Evolutionary conservation across 345 rosid species (phyloP), one percentile per base, ranked within the genome.

Genomic region (Diplotaxis tenuifolia): DNA sequence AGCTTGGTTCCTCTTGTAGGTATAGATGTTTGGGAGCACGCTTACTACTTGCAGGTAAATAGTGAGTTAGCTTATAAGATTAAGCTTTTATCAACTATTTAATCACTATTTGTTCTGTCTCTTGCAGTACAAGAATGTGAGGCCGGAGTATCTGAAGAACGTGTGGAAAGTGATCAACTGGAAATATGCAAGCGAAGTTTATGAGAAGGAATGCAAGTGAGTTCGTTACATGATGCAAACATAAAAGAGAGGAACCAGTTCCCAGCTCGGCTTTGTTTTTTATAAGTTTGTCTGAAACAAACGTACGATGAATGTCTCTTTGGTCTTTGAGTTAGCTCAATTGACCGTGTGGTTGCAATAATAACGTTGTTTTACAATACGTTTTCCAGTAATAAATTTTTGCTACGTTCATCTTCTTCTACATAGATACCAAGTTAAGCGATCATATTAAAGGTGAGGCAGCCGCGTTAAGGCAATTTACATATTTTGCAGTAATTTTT

Each of bases 1-100:
- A 72, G 58, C 71, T 76, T 95, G 73, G 87, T 89, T 79, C 98
- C 98, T 50, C 73, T 95, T 76, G 83, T 95, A 60, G 99, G 99
- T 9, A 80, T 95, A 72, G 97, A 95, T 83, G 99, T 92, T 27
- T 95, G 98, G 99, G 99, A 95, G 85, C 99, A 95, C 79, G 99
- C 98, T 29, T 95, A 95, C 84, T 95, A 95, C 77, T 80, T 95
- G 32, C 99, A 95, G 96, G 99, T 95, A 77, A 45, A 14, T 27
- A 49, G 11, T 45, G 10, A 31, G 28, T 23, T 53, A 73, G 53
- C 78, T 59, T 45, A 7, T 36, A 18, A 63, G 55, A 18, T 50
- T 11, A n/a, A 36, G 9, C 52, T 0, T 18, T 31, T 16, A 9
- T 38, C n/a, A 4, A 4, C n/a, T 18, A 5, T 18, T 12, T 31